Evolutionary conservation across 345 rosid genomes (phyloP).

Genomic region (Acer campestre): DNA sequence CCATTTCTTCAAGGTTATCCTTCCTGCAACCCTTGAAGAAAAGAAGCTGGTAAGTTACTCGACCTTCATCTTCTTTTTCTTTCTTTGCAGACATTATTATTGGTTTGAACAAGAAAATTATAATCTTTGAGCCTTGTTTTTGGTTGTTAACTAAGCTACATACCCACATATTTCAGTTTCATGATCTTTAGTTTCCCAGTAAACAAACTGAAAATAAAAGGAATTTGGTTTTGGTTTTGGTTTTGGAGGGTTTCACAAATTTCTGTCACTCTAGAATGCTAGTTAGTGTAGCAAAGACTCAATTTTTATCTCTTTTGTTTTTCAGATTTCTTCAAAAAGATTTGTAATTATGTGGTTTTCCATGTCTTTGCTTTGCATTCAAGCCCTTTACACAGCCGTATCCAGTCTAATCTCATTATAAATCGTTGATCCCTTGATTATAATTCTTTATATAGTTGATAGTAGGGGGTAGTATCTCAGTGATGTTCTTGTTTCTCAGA

Average conservation of each 20-base stretch:
- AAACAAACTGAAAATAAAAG: not conserved
- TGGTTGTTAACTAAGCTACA: not conserved
- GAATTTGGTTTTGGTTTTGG: not conserved
- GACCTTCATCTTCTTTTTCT: no score
- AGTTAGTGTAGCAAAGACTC: not conserved
- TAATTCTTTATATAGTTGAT: no score
- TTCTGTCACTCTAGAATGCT: not conserved
- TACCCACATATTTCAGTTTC: not conserved
- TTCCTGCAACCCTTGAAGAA: not conserved
- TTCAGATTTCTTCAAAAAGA: no score
- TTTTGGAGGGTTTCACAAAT: no score
- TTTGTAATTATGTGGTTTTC: no score
- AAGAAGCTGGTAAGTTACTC: slow-evolving; percentile 7
- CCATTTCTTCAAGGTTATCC: slow-evolving; percentile 11
- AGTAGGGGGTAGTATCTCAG: no score
- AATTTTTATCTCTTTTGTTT: not conserved
- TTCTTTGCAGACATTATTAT: no score
- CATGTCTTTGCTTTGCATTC: no score
- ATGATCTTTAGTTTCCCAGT: not conserved
- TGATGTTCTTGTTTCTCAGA: no score
- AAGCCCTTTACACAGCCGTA: no score
- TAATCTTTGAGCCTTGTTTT: not conserved
- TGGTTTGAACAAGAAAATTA: not conserved
- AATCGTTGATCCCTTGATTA: no score
- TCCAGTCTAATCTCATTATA: no score